Conservation (phyloP, 176 grass and related monocot genomes). For the Otatea glauca region DNA sequence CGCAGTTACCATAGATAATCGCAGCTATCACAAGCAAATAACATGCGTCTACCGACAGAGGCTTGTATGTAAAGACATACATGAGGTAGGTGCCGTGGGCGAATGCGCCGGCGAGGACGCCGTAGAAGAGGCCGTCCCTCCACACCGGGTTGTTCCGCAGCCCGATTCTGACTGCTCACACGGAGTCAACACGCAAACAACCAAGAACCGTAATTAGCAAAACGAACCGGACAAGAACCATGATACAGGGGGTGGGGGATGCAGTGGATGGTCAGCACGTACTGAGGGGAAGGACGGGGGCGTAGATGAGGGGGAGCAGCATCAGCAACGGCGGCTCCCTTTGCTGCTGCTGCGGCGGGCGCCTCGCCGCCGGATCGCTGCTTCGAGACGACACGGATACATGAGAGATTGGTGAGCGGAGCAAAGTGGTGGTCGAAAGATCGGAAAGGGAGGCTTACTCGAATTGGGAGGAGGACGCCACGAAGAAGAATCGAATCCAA, state of each 20-base stretch:
- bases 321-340: conserved; percentile 67
- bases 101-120: conserved; percentile 84
- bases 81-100: conserved; percentile 89
- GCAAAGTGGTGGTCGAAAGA: not conserved
- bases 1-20: not conserved
- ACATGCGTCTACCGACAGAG: not conserved
- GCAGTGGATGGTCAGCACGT: not conserved
- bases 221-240: not conserved
- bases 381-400: not conserved
- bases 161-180: conserved; percentile 77
- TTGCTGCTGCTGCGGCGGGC: conserved; percentile 43
- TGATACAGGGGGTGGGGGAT: not conserved
- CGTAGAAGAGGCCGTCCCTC: conserved; percentile 89
- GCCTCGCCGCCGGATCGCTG: conserved; percentile 58
- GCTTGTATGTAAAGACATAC: conserved; percentile 46
- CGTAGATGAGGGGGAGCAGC: conserved; percentile 85
- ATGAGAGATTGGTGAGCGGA: conserved; percentile 23
- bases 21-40: not conserved
- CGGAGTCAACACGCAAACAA: not conserved
- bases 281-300: conserved; percentile 86
- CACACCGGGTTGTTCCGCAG: conserved; percentile 80
- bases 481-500: conserved; percentile 23
- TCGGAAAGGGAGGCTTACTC: conserved; percentile 38
- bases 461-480: conserved; percentile 60
- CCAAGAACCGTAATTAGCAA: conserved; percentile 32